Evolutionary conservation across 2,329 filamentous ascomycete species (phyloP).

Genomic region (Sporothrix inflata): DNA sequence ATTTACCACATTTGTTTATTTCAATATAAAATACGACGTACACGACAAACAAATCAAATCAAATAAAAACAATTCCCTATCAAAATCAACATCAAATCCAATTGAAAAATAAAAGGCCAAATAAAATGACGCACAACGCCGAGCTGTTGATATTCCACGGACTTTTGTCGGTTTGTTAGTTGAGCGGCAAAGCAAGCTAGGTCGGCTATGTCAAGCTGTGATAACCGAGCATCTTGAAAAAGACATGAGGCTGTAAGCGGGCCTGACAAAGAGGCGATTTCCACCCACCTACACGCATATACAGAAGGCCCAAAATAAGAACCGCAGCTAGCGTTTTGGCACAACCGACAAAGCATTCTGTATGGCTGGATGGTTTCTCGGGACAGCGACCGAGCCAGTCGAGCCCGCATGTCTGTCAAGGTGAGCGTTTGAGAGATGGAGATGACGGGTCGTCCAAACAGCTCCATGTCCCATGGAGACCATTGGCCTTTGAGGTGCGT

Average conservation of each 20-base stretch:
- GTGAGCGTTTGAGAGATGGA: not conserved
- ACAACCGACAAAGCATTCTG: conserved; percentile 5
- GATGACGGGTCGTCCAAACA: too few relatives aligned
- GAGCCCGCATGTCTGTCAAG: not conserved
- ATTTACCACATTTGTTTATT: too few relatives aligned
- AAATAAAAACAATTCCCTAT: not conserved
- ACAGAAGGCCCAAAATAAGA: not conserved
- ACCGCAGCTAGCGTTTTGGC: not conserved
- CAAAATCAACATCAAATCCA: not conserved
- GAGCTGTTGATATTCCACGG: not conserved
- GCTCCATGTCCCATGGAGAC: too few relatives aligned
- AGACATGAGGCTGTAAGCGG: not conserved
- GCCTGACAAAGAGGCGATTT: not conserved
- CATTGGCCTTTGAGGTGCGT: not conserved
- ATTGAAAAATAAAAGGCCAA: too few relatives aligned
- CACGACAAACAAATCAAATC: too few relatives aligned
- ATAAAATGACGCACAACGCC: not conserved
- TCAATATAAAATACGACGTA: not conserved
- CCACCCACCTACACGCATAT: not conserved
- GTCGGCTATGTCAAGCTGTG: conserved; percentile 1
- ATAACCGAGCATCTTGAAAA: conserved; percentile 9
- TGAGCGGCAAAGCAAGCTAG: not conserved
- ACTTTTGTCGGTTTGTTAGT: not conserved
- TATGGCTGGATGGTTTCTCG: not conserved
- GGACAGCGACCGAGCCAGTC: not conserved